Evolutionary conservation across 2,329 filamentous ascomycete species (phyloP), one percentile per base, ranked within the genome.

Genomic region (Chaetomiaceae sp.): DNA sequence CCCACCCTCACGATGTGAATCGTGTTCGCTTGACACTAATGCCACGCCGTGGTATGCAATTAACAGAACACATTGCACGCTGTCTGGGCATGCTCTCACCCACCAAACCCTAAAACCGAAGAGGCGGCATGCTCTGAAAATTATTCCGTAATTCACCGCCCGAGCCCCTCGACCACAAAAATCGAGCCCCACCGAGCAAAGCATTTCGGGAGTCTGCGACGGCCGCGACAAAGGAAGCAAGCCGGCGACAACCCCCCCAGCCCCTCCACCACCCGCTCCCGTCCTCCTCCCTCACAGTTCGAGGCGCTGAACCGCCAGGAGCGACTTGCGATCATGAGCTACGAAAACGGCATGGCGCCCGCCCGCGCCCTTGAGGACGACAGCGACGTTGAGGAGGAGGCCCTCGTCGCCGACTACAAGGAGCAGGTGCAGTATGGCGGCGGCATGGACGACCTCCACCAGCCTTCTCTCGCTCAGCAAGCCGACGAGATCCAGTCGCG

Each of bases 381-480:
- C 66, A 95, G 88, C 64, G 93, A 97, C 68, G 86, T 88, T 56
- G 90, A 96, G 73, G 91, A 97, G 77, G 93, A 97, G 73, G 86
- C 86, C 60, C 81, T 98, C 58, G 93, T 89, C 61, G 88, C 89
- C 70, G 89, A 97, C 72, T 96, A 96, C 79, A 84, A 83, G 66
- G 88, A 96, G 73, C 91, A 96, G 70, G 88, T 95, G 59, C 88
- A 93, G 67, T 96, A 91, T 63, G 88, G 95, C 62, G 89, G 90
- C 65, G 83, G 84, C 60, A 81, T 89, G 71, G 83, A 84, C 54
- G 86, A 94, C 58, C 72, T 94, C 59, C 89, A 91, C 67, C 80
- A 82, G 66, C 81, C 70, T 63, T 84, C 80, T 45, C 65, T 85
- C 65, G 80, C 78, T 60, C 82, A 83, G 62, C 86, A 88, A 68